Evolutionary conservation across 31 red algal species (phyloP).

Genomic region (Asparagopsis taxiformis): DNA sequence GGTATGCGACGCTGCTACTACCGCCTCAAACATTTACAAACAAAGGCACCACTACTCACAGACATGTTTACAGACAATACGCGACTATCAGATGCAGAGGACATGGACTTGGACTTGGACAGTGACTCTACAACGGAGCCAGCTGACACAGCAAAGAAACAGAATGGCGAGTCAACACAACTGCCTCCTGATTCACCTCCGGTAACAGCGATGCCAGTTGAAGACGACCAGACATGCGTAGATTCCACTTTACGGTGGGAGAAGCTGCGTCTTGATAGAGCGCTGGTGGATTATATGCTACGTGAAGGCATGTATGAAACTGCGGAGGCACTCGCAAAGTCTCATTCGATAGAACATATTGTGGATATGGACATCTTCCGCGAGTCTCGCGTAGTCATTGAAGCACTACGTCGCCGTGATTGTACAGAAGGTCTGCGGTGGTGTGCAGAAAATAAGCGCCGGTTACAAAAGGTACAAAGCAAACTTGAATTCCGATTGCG

Average conservation of each 20-base stretch:
- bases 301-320: constrained; percentile 78
- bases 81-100: neutral
- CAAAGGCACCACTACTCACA: neutral
- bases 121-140: neutral
- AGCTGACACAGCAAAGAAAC: neutral
- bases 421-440: constrained; percentile 87
- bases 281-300: constrained; percentile 85
- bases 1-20: constrained; percentile 37
- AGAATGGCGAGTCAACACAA: neutral
- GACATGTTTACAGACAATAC: neutral
- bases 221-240: neutral
- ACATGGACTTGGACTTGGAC: constrained; percentile 21
- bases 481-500: constrained; percentile 86
- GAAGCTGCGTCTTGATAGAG: constrained; percentile 65
- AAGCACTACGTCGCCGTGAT: constrained; percentile 52
- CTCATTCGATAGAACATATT: constrained; percentile 46
- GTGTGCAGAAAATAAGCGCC: constrained; percentile 88
- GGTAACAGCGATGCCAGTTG: neutral
- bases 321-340: constrained; percentile 47
- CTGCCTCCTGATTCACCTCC: neutral
- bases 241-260: constrained; percentile 43
- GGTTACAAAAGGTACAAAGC: constrained; percentile 78
- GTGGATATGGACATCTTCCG: constrained; percentile 70
- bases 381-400: constrained; percentile 69
- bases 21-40: constrained; percentile 22